Evolutionary conservation across 1,139 yeast species (phyloP), one percentile per base, ranked within the genome.

Genomic region (Hemisphaericaspora xylanilytica): DNA sequence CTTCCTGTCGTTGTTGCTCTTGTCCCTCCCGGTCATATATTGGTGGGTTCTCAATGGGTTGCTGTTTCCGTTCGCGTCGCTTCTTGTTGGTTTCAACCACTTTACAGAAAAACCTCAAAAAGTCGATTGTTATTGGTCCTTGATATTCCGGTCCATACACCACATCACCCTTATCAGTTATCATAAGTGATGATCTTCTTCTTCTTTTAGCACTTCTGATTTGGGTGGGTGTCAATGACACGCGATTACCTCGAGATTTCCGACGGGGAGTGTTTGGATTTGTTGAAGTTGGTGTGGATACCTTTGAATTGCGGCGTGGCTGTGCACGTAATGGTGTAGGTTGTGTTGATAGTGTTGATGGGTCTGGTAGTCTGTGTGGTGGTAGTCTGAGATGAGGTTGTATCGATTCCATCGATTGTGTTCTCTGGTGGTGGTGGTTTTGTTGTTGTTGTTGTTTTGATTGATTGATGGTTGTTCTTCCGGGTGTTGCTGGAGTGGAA

Each of bases 121-220:
- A 70, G 33, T 67, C 73, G 5, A 64, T 51, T 0, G 74, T 68
- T 5, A 70, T 56, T 1, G 73, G 68, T 0, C 75, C 75, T 6
- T 56, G 52, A 44, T 69, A 69, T 10, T 53, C 57, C 0, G 64
- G 55, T 28, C 65, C 64, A 38, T 55, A 67, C 0, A 50, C 48
- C 2, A 52, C 41, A 12, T 52, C 53, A 0, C 69, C 69, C 3
- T 47, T 42, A 4, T 44, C 50, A 6, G 57, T 54, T 3, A 55
- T 42, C 1, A 65, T 51, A 28, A 64, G 51, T 0, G 73, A 67
- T 1, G 71, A 63, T 9, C 73, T 47, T 29, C 71, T 47, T 30
- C 65, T 49, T 26, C 53, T 42, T 17, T 48, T 41, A 16, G 49
- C 39, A 15, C 43, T 41, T 17, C 36, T 25, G 27, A 35, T 9